phyloP scores from a whole-genome alignment of 768 basidiomycete species.

The Xanthoconium purpureum region DNA sequence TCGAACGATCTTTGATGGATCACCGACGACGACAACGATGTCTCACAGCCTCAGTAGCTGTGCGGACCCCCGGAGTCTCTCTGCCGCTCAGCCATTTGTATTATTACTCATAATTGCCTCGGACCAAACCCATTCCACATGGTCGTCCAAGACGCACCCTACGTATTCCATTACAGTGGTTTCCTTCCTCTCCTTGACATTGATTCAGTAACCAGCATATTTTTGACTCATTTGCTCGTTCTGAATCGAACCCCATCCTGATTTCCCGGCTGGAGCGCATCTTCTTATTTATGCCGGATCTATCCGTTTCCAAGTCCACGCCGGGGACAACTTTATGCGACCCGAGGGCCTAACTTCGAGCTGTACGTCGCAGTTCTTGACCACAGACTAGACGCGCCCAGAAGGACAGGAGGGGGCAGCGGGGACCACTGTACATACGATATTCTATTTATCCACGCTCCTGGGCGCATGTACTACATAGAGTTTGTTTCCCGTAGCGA shows the following conservation, averaged over 20 bases:
- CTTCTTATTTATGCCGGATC: slow-evolving; percentile 28
- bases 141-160: slow-evolving; percentile 22
- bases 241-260: slow-evolving; percentile 18
- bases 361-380: background rate
- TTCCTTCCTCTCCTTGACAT: slow-evolving; percentile 7
- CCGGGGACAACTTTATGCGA: slow-evolving; percentile 1
- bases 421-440: slow-evolving; percentile 14
- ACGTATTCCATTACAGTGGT: slow-evolving; percentile 21
- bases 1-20: slow-evolving; percentile 26
- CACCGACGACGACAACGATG: slow-evolving; percentile 17
- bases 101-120: slow-evolving; percentile 36
- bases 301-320: slow-evolving; percentile 12
- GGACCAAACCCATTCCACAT: slow-evolving; percentile 19
- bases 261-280: slow-evolving; percentile 10
- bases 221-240: slow-evolving; percentile 13
- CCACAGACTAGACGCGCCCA: slow-evolving; percentile 5
- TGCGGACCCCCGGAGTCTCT: slow-evolving; percentile 4
- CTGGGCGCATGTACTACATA: slow-evolving; percentile 9
- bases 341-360: background rate
- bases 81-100: slow-evolving; percentile 22
- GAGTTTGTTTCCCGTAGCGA: slow-evolving; percentile 4
- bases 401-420: slow-evolving; percentile 1
- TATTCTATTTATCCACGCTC: slow-evolving; percentile 22
- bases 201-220: slow-evolving; percentile 17
- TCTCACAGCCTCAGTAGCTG: slow-evolving; percentile 22